These are phyloP conservation scores for Candida gorgasii DNA, from an alignment of 805 yeast genomes.

Conservation along the genomic window DNA sequence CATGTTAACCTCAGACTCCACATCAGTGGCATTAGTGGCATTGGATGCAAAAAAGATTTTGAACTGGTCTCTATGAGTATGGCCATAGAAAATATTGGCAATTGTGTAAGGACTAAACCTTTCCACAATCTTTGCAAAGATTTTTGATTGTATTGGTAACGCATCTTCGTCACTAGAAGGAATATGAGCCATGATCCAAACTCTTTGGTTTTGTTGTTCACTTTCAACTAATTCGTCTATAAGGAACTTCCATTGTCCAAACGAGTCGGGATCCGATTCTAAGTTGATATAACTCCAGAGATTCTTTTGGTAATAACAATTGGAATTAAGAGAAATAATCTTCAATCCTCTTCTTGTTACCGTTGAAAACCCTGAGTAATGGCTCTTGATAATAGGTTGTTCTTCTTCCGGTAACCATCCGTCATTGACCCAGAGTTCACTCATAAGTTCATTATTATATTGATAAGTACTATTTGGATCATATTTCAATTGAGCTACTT, in stretches of 20 bases:
- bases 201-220: conserved; percentile 58
- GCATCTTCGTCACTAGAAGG: conserved; percentile 58
- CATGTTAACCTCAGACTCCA: conserved; percentile 48
- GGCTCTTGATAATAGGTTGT: conserved; percentile 33
- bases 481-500: conserved; percentile 52
- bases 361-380: conserved; percentile 46
- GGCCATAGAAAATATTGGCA: conserved; percentile 71
- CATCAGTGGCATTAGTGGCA: conserved; percentile 38
- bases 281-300: conserved; percentile 49
- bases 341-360: conserved; percentile 45
- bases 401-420: conserved; percentile 36
- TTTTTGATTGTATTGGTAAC: conserved; percentile 61
- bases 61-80: conserved; percentile 71
- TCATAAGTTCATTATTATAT: conserved; percentile 40
- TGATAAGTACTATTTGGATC: conserved; percentile 30
- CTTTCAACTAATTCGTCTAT: conserved; percentile 62
- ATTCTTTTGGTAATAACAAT: conserved; percentile 66
- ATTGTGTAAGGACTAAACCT: conserved; percentile 69
- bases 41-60: conserved; percentile 54
- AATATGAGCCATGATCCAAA: conserved; percentile 73
- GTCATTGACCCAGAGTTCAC: conserved; percentile 35
- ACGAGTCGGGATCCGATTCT: conserved; percentile 55
- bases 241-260: conserved; percentile 63
- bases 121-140: conserved; percentile 57
- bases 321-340: conserved; percentile 63